These are phyloP conservation scores for Cystobasidium ongulense DNA, from an alignment of 768 basidiomycete genomes.

Conservation along the genomic window DNA sequence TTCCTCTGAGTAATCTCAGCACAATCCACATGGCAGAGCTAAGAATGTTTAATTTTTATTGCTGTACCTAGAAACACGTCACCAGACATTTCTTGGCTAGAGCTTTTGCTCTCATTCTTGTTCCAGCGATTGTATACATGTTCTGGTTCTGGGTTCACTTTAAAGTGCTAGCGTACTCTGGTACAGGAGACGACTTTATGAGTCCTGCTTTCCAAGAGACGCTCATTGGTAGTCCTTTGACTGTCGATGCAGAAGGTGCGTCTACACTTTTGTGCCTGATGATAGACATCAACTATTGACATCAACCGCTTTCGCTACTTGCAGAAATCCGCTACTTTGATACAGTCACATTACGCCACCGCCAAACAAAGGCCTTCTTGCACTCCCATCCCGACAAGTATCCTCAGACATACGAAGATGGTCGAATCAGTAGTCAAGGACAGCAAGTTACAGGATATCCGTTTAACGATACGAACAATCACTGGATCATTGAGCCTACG, in stretches of 20 bases:
- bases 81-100: constrained; percentile 80
- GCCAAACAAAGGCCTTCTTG: constrained; percentile 82
- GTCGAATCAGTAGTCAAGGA: constrained; percentile 50
- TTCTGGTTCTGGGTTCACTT: constrained; percentile 96
- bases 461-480: constrained; percentile 87
- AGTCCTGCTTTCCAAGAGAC: constrained; percentile 97
- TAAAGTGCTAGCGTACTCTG: constrained; percentile 72
- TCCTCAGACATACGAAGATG: constrained; percentile 88
- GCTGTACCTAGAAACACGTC: constrained; percentile 63
- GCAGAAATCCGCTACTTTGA: constrained; percentile 91
- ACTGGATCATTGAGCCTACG: constrained; percentile 91
- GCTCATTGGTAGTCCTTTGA: constrained; percentile 77
- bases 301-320: neutral
- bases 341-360: constrained; percentile 75
- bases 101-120: constrained; percentile 68
- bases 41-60: too few species aligned
- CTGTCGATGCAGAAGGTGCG: constrained; percentile 82
- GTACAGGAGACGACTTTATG: constrained; percentile 93
- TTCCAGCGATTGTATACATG: constrained; percentile 85
- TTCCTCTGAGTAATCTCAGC: neutral
- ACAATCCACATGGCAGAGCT: too few species aligned
- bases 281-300: neutral
- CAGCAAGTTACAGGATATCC: constrained; percentile 59
- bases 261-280: neutral
- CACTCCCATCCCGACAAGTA: constrained; percentile 89